A percentile compares a stretch with the other conserved stretches of the same genome.
Conservation (phyloP, 2,329 filamentous ascomycete species). For the Trichoderma sp. region DNA sequence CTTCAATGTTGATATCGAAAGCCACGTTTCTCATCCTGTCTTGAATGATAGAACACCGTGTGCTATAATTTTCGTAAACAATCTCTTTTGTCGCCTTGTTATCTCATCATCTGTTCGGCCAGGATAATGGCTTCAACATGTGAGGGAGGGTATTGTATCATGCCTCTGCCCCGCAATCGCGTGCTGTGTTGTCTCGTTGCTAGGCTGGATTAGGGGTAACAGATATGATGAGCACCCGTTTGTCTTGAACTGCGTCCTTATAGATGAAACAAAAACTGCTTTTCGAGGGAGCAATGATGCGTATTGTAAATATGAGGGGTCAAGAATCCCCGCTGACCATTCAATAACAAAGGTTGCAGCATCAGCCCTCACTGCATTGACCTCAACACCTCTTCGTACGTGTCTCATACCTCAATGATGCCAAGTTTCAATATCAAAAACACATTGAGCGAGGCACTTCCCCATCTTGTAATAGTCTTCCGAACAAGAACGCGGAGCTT, state of each 20-base stretch:
- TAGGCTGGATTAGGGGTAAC: not conserved
- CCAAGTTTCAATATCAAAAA: not conserved
- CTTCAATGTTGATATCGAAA: not conserved
- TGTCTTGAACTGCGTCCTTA: not conserved
- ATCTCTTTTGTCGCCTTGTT: not conserved
- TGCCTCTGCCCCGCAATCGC: not conserved
- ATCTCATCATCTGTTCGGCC: not conserved
- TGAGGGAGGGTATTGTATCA: not conserved
- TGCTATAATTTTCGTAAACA: not conserved
- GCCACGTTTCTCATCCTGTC: not conserved
- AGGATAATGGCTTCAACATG: not conserved
- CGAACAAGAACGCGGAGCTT: not conserved
- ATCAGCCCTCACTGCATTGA: not conserved
- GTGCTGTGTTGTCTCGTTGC: not conserved
- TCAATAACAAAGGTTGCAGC: not conserved
- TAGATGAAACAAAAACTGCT: not conserved
- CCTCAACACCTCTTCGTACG: not conserved
- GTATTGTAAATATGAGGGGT: not conserved
- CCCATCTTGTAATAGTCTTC: not conserved
- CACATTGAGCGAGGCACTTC: not conserved
- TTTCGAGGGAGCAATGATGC: not conserved
- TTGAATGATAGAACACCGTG: not conserved
- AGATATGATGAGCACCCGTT: not conserved
- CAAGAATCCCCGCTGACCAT: not conserved
- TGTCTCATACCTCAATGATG: not conserved